Conservation (phyloP, 2,329 filamentous ascomycete genomes). For the Ceratocystis papillata region DNA sequence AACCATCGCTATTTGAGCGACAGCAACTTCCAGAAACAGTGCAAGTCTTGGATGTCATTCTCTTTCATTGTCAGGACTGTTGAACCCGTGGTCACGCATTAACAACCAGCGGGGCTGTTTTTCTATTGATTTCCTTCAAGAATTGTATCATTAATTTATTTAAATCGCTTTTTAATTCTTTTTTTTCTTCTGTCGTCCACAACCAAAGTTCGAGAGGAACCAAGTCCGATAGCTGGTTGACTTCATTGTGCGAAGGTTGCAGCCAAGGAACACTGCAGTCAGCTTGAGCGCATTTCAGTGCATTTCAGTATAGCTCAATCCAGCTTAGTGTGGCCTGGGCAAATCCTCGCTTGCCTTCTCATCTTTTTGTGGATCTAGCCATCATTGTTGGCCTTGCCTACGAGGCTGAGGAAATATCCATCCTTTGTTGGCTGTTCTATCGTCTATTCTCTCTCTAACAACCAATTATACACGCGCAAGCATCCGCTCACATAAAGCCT, state of each 20-base stretch:
- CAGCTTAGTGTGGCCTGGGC: neutral
- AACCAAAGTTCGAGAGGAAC: neutral
- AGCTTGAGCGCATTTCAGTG: too few relatives aligned
- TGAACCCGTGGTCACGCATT: neutral
- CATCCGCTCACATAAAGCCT: neutral
- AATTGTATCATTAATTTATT: neutral
- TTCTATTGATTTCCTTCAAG: neutral
- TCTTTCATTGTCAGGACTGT: neutral
- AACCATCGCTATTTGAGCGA: too few relatives aligned
- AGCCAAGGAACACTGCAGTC: too few relatives aligned
- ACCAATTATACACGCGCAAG: neutral
- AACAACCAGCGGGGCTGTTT: neutral
- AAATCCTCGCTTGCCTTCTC: neutral
- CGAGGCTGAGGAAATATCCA: constrained; percentile 14
- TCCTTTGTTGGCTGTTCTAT: neutral
- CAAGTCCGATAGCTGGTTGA: neutral
- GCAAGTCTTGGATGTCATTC: neutral
- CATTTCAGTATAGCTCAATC: neutral
- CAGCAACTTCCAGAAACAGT: too few relatives aligned
- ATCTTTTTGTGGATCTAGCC: neutral
- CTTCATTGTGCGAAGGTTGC: too few relatives aligned
- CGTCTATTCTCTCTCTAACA: neutral
- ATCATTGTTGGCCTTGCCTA: constrained; percentile 10
- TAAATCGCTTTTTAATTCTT: neutral
- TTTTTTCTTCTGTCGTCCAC: neutral